phyloP scores from a whole-genome alignment of 345 rosid species.

The Bretschneidera sinensis region DNA sequence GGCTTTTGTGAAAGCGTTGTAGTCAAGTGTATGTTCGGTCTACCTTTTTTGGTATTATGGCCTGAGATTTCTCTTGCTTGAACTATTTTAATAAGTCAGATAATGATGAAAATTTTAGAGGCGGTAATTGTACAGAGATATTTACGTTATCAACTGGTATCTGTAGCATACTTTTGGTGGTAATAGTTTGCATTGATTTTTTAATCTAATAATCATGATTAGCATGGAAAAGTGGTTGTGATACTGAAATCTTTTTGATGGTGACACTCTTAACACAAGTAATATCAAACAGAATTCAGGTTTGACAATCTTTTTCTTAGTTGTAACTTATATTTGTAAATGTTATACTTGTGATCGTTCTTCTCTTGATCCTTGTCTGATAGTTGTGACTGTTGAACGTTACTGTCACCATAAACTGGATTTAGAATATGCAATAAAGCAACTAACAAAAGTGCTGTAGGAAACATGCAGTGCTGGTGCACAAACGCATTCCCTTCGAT shows the following conservation, averaged over 20 bases:
- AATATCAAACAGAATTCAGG: conserved; percentile 23
- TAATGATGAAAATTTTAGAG: conserved; percentile 5
- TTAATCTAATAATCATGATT: too few species aligned
- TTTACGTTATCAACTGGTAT: too few species aligned
- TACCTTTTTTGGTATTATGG: neutral
- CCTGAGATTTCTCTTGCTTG: neutral
- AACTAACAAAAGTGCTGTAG: too few species aligned
- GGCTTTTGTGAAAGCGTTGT: neutral
- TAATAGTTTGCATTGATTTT: too few species aligned
- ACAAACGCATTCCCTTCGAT: too few species aligned
- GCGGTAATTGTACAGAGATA: conserved; percentile 3
- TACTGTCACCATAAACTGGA: conserved; percentile 26
- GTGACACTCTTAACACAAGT: too few species aligned
- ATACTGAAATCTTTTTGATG: too few species aligned
- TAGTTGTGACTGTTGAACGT: conserved; percentile 16
- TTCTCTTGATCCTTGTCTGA: conserved; percentile 53
- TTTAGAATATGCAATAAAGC: conserved; percentile 13
- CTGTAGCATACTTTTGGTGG: too few species aligned
- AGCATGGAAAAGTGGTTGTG: too few species aligned
- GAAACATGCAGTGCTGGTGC: too few species aligned
- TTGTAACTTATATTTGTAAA: conserved; percentile 44
- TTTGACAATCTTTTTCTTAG: too few species aligned
- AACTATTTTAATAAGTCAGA: neutral
- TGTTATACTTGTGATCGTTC: conserved; percentile 39
- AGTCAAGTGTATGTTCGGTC: neutral